A percentile compares a stretch with the other conserved stretches of the same genome.
These are phyloP conservation scores for Daldinia grandis DNA, from an alignment of 495 filamentous ascomycete genomes.

Conservation along the genomic window DNA sequence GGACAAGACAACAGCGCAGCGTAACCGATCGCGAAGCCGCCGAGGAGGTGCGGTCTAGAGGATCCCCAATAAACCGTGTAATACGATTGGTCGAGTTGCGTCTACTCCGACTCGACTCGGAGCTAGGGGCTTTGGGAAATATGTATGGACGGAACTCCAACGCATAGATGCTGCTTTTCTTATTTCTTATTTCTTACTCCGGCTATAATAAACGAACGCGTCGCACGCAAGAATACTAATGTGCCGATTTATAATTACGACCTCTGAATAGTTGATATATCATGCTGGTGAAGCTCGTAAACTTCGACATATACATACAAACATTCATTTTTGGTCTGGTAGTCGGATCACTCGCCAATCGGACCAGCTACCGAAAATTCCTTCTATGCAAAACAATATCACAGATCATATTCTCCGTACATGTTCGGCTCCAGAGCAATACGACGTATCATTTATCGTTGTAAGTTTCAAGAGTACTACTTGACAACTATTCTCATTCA, in stretches of 20 bases:
- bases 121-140: slow-evolving; percentile 1
- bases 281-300: neutral
- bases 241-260: neutral
- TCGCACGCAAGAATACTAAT: neutral
- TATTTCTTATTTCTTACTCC: neutral
- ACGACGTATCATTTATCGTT: slow-evolving; percentile 45
- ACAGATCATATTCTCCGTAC: slow-evolving; percentile 1
- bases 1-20: neutral
- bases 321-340: neutral
- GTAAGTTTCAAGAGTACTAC: slow-evolving; percentile 43
- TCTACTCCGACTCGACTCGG: slow-evolving; percentile 36
- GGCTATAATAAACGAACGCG: neutral
- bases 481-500: slow-evolving; percentile 39
- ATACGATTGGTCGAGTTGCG: slow-evolving; percentile 27
- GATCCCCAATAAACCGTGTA: slow-evolving; percentile 19
- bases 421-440: slow-evolving; percentile 41
- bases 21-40: neutral
- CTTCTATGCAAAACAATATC: neutral
- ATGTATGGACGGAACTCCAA: neutral
- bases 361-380: too few species aligned
- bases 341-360: neutral
- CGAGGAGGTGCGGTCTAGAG: slow-evolving; percentile 9
- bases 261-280: neutral
- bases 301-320: neutral
- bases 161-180: neutral